Percentiles rank a stretch among this genome's conserved stretches.
These are phyloP conservation scores for Solanum pennellii DNA, from an alignment of 257 asterid species.

Conservation along the genomic window DNA sequence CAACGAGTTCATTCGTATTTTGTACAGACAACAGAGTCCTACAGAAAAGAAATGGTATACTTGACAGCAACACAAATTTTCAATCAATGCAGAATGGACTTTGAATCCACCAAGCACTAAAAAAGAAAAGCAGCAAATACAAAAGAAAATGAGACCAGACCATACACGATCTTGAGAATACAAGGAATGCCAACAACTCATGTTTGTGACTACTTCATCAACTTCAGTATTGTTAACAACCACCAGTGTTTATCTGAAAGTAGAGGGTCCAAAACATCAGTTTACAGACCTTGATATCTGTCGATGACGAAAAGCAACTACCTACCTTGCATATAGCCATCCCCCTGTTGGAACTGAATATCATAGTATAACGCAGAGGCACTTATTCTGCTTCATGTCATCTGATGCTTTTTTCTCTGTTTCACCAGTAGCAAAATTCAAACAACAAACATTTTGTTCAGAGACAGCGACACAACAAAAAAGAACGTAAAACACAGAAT, in stretches of 20 bases:
- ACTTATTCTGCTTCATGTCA: slow-evolving; percentile 44
- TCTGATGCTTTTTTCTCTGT: slow-evolving; percentile 43
- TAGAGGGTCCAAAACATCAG: not conserved
- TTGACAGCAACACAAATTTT: not conserved
- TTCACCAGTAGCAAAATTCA: not conserved
- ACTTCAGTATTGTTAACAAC: not conserved
- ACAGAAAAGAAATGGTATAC: not conserved
- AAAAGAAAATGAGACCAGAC: not conserved
- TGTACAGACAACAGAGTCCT: not conserved
- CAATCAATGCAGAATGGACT: not conserved
- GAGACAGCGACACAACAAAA: not conserved
- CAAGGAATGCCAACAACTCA: not conserved
- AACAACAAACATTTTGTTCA: not conserved
- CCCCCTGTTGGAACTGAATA: slow-evolving; percentile 12
- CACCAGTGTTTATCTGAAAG: not conserved
- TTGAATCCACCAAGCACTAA: not conserved
- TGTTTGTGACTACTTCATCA: not conserved
- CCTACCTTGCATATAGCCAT: not conserved
- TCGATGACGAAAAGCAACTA: not conserved
- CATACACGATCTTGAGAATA: not conserved
- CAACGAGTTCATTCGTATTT: not conserved
- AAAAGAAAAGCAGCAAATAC: not conserved
- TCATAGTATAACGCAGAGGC: slow-evolving; percentile 74
- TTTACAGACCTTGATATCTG: not conserved
- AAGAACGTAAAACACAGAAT: not conserved